These are phyloP conservation scores for Phaeosphaeriaceae sp. DNA, from an alignment of 2,329 filamentous ascomycete genomes.

Conservation along the genomic window DNA sequence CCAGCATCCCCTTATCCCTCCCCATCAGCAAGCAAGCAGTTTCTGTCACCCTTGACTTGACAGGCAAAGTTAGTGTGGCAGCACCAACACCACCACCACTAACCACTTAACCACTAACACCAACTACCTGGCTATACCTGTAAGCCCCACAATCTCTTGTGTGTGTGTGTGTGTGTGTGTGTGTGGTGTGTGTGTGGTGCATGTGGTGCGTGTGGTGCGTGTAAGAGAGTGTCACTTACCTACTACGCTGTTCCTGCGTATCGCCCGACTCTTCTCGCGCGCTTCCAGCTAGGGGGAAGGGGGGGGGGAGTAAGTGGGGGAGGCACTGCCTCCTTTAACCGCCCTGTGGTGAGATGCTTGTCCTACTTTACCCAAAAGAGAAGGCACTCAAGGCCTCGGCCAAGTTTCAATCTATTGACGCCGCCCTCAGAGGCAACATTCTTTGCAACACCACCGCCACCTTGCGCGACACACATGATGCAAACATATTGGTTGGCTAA, in stretches of 20 bases:
- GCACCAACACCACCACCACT: no score
- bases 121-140: no score
- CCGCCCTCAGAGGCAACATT: constrained; percentile 14
- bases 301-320: constrained; percentile 21
- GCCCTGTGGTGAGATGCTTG: constrained; percentile 23
- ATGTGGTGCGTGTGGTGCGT: no score
- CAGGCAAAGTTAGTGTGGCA: no score
- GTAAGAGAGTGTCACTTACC: not conserved
- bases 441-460: constrained; percentile 2
- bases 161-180: no score
- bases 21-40: no score
- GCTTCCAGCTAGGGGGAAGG: constrained; percentile 19
- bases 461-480: constrained; percentile 8
- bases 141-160: no score
- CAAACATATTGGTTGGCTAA: constrained; percentile 23
- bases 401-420: constrained; percentile 31
- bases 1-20: no score
- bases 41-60: no score
- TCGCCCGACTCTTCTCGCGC: constrained; percentile 32
- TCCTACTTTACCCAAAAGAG: constrained; percentile 27
- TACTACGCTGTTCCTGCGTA: constrained; percentile 24
- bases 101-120: no score
- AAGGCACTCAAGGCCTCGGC: constrained; percentile 29
- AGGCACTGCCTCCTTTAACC: constrained; percentile 37
- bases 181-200: no score